Percentiles rank a stretch among this genome's conserved stretches.
Evolutionary conservation across 2,329 filamentous ascomycete genomes (phyloP).

Genomic region (Clonostachys rhizophaga): DNA sequence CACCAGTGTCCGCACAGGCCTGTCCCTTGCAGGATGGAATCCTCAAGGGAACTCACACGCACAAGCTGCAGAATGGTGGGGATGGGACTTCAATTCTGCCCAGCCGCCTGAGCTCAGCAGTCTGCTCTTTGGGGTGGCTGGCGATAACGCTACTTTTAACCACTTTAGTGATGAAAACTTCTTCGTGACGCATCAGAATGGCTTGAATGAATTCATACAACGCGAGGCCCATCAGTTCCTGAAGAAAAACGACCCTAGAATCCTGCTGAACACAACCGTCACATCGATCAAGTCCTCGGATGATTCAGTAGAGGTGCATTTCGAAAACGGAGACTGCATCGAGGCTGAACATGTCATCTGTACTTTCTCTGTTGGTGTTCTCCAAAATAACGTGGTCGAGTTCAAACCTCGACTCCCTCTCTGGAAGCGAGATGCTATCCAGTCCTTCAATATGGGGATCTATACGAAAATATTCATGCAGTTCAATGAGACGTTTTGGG

Average conservation of each 20-base stretch:
- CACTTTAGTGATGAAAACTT: conserved; percentile 59
- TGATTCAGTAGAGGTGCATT: conserved; percentile 42
- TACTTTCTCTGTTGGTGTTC: conserved; percentile 64
- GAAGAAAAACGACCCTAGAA: conserved; percentile 42
- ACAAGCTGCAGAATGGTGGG: conserved; percentile 58
- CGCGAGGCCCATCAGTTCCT: conserved; percentile 56
- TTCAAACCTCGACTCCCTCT: conserved; percentile 55
- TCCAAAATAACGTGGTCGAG: conserved; percentile 54
- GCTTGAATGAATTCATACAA: conserved; percentile 54
- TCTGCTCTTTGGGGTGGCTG: conserved; percentile 48
- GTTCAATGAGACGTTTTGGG: conserved; percentile 65
- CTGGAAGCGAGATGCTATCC: conserved; percentile 62
- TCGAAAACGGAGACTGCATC: conserved; percentile 49
- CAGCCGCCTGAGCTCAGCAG: conserved; percentile 50
- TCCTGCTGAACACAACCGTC: conserved; percentile 54
- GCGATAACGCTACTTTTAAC: conserved; percentile 57
- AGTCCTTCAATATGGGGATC: conserved; percentile 63
- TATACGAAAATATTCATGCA: conserved; percentile 73
- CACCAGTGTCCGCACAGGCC: conserved; percentile 50
- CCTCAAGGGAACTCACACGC: conserved; percentile 47
- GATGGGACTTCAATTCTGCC: conserved; percentile 54
- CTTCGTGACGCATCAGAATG: conserved; percentile 55
- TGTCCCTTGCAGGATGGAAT: conserved; percentile 59
- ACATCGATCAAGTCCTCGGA: conserved; percentile 47
- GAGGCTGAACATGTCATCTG: conserved; percentile 58